Base-by-base conservation (phyloP, 2,329 filamentous ascomycete species). In the Xylaria sp. region DNA sequence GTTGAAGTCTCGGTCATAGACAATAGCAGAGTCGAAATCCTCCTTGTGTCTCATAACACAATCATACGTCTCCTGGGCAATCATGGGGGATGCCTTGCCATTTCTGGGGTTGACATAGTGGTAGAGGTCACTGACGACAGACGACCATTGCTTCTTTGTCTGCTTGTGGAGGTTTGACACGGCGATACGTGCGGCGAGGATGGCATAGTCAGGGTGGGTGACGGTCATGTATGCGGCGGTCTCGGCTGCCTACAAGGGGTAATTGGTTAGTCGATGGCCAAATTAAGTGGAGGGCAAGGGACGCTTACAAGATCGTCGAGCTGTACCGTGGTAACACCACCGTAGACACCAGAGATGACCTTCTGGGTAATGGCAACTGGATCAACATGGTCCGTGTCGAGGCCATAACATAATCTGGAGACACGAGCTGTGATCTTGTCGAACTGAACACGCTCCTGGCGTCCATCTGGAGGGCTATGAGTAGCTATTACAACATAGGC, bases 111-210 rank as follows among this genome's bases (percentile, higher is more conserved):
- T 99, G 75, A 96, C 80, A 75, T 97, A 99, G 79, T 94, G 84
- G 78, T 93, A 97, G 39, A 99, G 86, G 69, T 99, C 94, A 67
- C 86, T 88, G 66, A 99, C 84, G 56, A 99, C 94, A 45, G 91
- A 82, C n/a, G 94, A 97, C 81, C 95, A 99, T 73, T 97, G 93
- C 83, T 99, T 99, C 85, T 97, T 97, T 62, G 94, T 99, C 83
- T 99, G 94, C 80, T 99, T 99, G 87, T 99, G 94, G 56, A 99
- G 89, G 80, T 99, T 99, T 70, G 94, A 99, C 50, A 99, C 94
- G 66, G 94, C 94, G 71, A 99, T 97, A 78, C 94, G 92, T 63
- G 94, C 94, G 62, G 94, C 94, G 55, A 99, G 91, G 72, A 97
- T 95, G 73, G 94, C 94, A 74, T 99, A 99, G 79, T 99, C 94